Base-by-base conservation (phyloP, 371 early-diverging fungal genomes). In the Mucor plumbeus region DNA sequence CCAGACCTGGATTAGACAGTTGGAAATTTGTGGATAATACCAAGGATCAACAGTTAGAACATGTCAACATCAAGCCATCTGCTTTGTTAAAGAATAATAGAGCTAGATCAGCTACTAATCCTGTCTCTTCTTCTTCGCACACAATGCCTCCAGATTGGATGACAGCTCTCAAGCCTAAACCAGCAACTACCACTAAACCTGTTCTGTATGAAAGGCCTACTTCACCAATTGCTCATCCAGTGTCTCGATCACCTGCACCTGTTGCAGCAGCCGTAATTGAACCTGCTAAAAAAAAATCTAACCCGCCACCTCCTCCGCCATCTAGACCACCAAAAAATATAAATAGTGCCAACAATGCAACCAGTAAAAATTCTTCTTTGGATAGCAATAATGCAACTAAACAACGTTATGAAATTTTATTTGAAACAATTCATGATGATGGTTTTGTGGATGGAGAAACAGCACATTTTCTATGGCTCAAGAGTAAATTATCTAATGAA, bases 371-470 rank as follows among this genome's bases (percentile, higher is more conserved):
- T 3, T 26, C 26, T 26, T 26, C 3, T 26, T 26, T 26, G 26
- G 26, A 26, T 26, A 26, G 47, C 41, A 53, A 50, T 6, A 64
- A 57, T 21, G 19, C 38, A 8, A 55, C 40, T 13, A 59, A 61
- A 39, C 39, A 65, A 44, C 75, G 83, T 1, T 83, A 83, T 47
- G 78, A 83, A 47, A 57, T 35, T 0, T 40, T 83, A 38, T 83
- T 83, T 66, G 71, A 77, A 21, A 38, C 55, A 0, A 73, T 83
- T 38, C 71, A 80, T 7, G 83, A 83, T 56, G 70, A 77, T 6
- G 80, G 80, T 0, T 72, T 58, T 60, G 77, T 83, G 4, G 80
- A 83, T 65, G 80, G 75, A 15, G 55, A 70, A 55, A 80, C 80
- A 3, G 73, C 64, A 0, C 66, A 63, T 33, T 31, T 68, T 17